Conservation (phyloP, 768 basidiomycete species). For the Mycena metata region DNA sequence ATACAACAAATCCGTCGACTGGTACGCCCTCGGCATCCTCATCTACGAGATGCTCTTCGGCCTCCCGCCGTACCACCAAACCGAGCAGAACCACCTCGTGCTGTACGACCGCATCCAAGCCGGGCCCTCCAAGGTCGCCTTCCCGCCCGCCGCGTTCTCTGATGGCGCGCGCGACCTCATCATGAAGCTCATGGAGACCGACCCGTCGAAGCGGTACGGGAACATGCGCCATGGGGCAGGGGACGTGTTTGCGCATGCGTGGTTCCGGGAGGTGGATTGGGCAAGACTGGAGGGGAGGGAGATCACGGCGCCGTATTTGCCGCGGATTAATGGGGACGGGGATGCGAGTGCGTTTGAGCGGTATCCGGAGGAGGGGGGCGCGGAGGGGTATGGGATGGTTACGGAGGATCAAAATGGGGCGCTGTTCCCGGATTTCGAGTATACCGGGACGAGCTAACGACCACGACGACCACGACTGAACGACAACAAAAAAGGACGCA, state of each 20-base stretch:
- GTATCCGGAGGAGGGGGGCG: constrained; percentile 82
- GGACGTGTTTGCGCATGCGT: constrained; percentile 93
- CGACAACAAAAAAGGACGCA: constrained; percentile 20
- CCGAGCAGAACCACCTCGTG: constrained; percentile 84
- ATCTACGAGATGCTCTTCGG: constrained; percentile 99
- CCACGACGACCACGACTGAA: too few relatives aligned
- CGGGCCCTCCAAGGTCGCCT: constrained; percentile 61
- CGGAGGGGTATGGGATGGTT: constrained; percentile 69
- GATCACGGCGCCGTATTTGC: constrained; percentile 95
- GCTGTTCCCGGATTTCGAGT: constrained; percentile 74
- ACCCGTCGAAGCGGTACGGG: constrained; percentile 90
- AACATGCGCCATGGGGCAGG: constrained; percentile 90
- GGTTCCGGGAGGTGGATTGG: constrained; percentile 98
- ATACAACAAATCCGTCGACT: constrained; percentile 97
- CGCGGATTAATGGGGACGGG: constrained; percentile 91
- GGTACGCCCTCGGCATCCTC: constrained; percentile 98
- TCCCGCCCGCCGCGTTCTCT: constrained; percentile 74
- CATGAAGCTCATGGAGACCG: constrained; percentile 88
- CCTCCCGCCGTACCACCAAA: constrained; percentile 93
- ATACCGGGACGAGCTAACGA: constrained; percentile 53
- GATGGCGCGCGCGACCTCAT: constrained; percentile 90
- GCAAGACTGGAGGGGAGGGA: constrained; percentile 82
- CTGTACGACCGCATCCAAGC: constrained; percentile 92
- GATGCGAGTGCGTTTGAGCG: constrained; percentile 95
- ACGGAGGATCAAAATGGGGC: constrained; percentile 72